phyloP scores from a whole-genome alignment of 805 yeast species.

The Lipomyces spencermartinsiae region DNA sequence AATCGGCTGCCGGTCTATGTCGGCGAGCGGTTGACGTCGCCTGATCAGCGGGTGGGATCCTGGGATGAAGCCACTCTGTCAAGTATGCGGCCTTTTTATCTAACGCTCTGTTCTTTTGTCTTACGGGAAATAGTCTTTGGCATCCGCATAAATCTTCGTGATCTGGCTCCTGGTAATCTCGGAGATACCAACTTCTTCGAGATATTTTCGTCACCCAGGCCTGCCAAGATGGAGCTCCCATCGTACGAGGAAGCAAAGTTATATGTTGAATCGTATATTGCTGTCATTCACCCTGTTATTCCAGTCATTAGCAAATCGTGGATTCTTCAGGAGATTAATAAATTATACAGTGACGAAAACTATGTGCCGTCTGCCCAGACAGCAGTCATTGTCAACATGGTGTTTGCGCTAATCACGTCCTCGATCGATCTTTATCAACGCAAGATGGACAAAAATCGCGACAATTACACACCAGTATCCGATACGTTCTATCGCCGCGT shows the following conservation, averaged over 20 bases:
- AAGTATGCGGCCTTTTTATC: slow-evolving; percentile 13
- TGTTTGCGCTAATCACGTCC: slow-evolving; percentile 29
- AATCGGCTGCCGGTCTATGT: slow-evolving; percentile 27
- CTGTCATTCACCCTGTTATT: slow-evolving; percentile 29
- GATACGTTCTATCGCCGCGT: slow-evolving; percentile 25
- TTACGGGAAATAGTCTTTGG: slow-evolving; percentile 20
- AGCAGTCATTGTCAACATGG: slow-evolving; percentile 31
- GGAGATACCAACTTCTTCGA: slow-evolving; percentile 28
- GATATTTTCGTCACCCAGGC: slow-evolving; percentile 10
- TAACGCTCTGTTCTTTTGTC: background rate
- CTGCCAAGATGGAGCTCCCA: slow-evolving; percentile 27
- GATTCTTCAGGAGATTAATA: slow-evolving; percentile 20
- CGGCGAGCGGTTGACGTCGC: slow-evolving; percentile 16
- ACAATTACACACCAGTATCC: slow-evolving; percentile 21
- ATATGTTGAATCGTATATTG: slow-evolving; percentile 25
- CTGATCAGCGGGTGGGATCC: slow-evolving; percentile 17
- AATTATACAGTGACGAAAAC: slow-evolving; percentile 22
- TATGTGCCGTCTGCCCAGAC: slow-evolving; percentile 24
- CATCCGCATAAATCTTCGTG: slow-evolving; percentile 24
- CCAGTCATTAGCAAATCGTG: slow-evolving; percentile 28
- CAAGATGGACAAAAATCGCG: slow-evolving; percentile 20
- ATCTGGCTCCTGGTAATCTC: slow-evolving; percentile 27
- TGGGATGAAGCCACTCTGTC: slow-evolving; percentile 34
- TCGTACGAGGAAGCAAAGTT: slow-evolving; percentile 33
- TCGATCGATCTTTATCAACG: slow-evolving; percentile 32